Evolutionary conservation across 1,139 yeast genomes (phyloP).

Genomic region (Kodamaea sp.): DNA sequence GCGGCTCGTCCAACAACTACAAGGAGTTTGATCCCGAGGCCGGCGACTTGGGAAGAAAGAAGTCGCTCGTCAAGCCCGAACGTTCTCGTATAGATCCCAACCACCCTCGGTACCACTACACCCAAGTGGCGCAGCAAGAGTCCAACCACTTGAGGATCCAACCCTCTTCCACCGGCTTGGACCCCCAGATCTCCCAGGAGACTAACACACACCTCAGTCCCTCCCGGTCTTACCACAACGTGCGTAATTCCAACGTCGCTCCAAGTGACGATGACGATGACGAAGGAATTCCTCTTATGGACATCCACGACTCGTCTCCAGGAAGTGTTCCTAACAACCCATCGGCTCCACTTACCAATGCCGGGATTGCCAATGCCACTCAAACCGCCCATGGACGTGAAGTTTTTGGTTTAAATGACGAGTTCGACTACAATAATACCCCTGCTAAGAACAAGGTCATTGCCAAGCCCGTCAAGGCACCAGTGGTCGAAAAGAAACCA

Average conservation of each 20-base stretch:
- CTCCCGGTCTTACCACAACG: constrained; percentile 5
- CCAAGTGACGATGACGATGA: constrained; percentile 24
- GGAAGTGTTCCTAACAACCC: constrained; percentile 2
- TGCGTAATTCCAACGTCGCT: background rate
- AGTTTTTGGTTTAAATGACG: constrained; percentile 64
- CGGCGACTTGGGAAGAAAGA: constrained; percentile 53
- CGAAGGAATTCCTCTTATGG: constrained; percentile 51
- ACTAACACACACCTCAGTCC: constrained; percentile 2
- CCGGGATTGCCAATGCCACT: background rate
- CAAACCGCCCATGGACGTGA: constrained; percentile 40
- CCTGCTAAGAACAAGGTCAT: constrained; percentile 33
- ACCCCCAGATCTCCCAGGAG: constrained; percentile 41
- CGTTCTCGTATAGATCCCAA: constrained; percentile 65
- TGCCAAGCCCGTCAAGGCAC: constrained; percentile 17
- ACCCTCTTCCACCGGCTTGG: constrained; percentile 75
- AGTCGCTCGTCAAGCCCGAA: constrained; percentile 79
- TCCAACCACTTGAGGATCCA: constrained; percentile 61
- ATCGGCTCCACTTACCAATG: background rate
- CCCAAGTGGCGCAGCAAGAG: constrained; percentile 77
- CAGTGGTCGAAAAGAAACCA: constrained; percentile 15
- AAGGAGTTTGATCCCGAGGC: constrained; percentile 52
- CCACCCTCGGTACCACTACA: constrained; percentile 77
- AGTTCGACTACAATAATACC: constrained; percentile 29
- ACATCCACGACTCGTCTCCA: constrained; percentile 23
- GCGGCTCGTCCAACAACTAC: constrained; percentile 25